phyloP scores from a whole-genome alignment of 2,329 filamentous ascomycete genomes.

The Colletotrichum sidae region DNA sequence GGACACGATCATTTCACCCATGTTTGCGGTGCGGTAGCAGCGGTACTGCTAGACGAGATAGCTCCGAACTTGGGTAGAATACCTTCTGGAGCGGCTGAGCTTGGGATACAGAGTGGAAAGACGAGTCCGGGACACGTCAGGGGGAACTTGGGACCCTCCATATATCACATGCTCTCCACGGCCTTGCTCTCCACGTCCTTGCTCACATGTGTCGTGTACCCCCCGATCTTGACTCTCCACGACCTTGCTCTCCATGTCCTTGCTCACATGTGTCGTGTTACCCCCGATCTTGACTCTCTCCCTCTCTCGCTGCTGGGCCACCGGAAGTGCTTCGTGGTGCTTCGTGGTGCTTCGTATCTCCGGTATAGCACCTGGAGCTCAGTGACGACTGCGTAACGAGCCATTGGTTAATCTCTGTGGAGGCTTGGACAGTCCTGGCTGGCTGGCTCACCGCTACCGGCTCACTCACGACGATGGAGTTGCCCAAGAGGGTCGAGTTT shows the following conservation, averaged over 20 bases:
- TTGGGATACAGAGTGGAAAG: neutral
- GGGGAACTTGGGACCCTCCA: neutral
- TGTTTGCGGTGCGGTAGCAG: neutral
- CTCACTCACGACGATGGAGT: neutral
- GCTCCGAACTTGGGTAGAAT: neutral
- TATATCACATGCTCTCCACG: constrained; percentile 9
- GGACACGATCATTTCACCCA: constrained; percentile 35
- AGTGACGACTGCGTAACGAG: neutral
- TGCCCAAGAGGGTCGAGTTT: too few species aligned
- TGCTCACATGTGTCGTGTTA: too few species aligned
- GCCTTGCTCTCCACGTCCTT: neutral
- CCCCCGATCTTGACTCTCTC: too few species aligned
- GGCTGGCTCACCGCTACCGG: neutral
- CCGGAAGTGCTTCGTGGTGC: too few species aligned
- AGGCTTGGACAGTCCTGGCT: neutral
- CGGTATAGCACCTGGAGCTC: neutral
- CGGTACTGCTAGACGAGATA: neutral
- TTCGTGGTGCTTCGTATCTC: neutral
- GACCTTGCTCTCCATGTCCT: neutral
- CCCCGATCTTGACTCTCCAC: too few species aligned
- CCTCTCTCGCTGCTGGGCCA: too few species aligned
- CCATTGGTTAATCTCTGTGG: neutral
- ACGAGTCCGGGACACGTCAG: neutral
- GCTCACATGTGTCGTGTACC: too few species aligned
- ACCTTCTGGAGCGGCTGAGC: neutral